Base-by-base conservation (phyloP, 371 early-diverging fungal genomes). In the Mortierella sp. region DNA sequence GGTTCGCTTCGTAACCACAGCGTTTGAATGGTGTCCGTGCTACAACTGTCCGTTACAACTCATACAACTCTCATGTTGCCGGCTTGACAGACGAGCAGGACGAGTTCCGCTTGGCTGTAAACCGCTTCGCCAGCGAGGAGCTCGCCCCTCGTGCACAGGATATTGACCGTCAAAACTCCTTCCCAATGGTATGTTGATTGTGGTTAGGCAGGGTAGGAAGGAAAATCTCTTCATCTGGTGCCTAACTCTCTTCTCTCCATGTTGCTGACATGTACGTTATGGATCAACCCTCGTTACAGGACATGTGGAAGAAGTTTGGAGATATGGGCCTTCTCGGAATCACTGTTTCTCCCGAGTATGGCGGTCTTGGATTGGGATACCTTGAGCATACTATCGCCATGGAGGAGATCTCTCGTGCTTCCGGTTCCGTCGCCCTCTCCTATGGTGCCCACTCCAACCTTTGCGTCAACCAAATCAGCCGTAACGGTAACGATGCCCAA, bases 361-460 rank as follows among this genome's bases (percentile, higher is more conserved):
- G 98, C 66, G 98, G 98, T 53, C 85, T 96, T 25, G 89, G 89
- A 16, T 79, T 96, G 78, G 97, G 98, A 50, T 98, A 98, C 79
- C 81, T 96, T 45, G 93, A 93, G 54, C 98, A 98, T 79, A 90
- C 91, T 16, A 59, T 98, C 24, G 94, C 90, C 24, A 96, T 98
- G 97, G 97, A 98, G 77, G 97, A 96, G 71, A 83, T 98, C 61
- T 90, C 91, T 6, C 83, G 96, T 27, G 96, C 94, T 1, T 94
- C 94, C 19, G 98, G 94, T 4, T 89, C 95, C 0, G 96, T 98
- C 10, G 98, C 93, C 0, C 82, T 98, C 40, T 90, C 91, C 63
- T 98, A 98, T 79, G 98, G 97, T 59, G 98, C 98, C 8, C 98
- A 98, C 80, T 95, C 96, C 24, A 98, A 98, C 80, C 82, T 97